Conservation (phyloP, 1,139 yeast genomes). For the Yamadazyma siamensis region DNA sequence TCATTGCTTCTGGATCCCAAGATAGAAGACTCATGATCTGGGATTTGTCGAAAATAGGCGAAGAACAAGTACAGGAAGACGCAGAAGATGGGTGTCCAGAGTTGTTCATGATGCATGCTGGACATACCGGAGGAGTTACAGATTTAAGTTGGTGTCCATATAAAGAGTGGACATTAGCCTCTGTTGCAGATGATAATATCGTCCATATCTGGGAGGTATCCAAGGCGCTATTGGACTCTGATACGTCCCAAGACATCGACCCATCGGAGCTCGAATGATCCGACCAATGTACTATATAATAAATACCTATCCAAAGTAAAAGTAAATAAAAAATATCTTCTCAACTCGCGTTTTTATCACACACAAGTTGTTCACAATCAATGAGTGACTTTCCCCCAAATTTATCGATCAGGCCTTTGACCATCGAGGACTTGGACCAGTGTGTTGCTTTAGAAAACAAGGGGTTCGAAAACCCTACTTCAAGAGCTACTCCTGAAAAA, state of each 20-base stretch:
- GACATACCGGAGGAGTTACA: conserved; percentile 73
- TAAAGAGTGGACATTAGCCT: conserved; percentile 69
- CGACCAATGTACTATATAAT: background rate
- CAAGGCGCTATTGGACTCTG: conserved; percentile 43
- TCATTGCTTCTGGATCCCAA: conserved; percentile 68
- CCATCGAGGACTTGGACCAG: conserved; percentile 63
- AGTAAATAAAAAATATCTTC: background rate
- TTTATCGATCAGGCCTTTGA: conserved; percentile 79
- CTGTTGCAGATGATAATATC: conserved; percentile 74
- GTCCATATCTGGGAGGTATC: conserved; percentile 76
- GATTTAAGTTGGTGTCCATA: conserved; percentile 70
- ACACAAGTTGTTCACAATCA: no score
- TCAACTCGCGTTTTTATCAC: no score
- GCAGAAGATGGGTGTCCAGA: conserved; percentile 83
- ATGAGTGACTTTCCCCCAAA: conserved; percentile 50
- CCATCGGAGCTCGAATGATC: conserved; percentile 16
- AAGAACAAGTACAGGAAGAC: conserved; percentile 75
- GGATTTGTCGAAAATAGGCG: conserved; percentile 73
- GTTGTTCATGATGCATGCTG: conserved; percentile 82
- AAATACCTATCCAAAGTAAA: background rate
- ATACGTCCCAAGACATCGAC: conserved; percentile 20
- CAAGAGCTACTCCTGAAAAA: conserved; percentile 63
- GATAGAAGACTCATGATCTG: conserved; percentile 72
- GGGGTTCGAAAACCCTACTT: conserved; percentile 59
- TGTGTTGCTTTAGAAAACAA: conserved; percentile 59